phyloP scores from a whole-genome alignment of 2,329 filamentous ascomycete species.

The Pyrenophora graminea region DNA sequence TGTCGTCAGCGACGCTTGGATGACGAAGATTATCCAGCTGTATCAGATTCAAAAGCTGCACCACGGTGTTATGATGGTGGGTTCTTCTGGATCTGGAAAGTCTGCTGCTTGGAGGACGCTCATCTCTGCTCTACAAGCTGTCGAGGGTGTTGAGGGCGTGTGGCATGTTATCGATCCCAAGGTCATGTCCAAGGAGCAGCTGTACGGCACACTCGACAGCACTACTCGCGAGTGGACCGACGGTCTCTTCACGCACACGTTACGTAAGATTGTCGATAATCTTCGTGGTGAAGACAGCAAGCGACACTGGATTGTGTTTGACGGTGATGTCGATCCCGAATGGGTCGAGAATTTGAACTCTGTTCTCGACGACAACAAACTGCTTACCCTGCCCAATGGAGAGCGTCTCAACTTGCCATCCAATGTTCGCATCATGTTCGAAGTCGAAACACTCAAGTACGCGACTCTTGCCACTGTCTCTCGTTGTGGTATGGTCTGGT shows the following conservation, averaged over 20 bases:
- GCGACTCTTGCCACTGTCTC: slow-evolving; percentile 97
- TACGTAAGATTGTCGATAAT: slow-evolving; percentile 98
- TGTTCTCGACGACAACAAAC: slow-evolving; percentile 98
- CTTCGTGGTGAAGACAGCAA: slow-evolving; percentile 95
- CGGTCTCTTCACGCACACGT: slow-evolving; percentile 94
- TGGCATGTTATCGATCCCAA: slow-evolving; percentile 98
- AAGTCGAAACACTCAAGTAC: slow-evolving; percentile 97
- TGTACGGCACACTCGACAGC: slow-evolving; percentile 94
- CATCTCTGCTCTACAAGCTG: slow-evolving; percentile 85
- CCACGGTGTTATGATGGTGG: slow-evolving; percentile 99
- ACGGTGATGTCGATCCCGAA: slow-evolving; percentile 97
- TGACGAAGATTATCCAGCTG: slow-evolving; percentile 94
- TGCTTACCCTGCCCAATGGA: slow-evolving; percentile 94
- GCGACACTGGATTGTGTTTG: slow-evolving; percentile 98
- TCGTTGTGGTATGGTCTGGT: slow-evolving; percentile 99
- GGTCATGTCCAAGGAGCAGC: slow-evolving; percentile 98
- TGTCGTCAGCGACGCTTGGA: slow-evolving; percentile 91
- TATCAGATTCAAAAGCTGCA: slow-evolving; percentile 98
- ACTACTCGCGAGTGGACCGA: slow-evolving; percentile 99
- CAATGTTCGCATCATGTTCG: slow-evolving; percentile 99
- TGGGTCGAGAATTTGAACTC: slow-evolving; percentile 99
- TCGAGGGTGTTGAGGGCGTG: slow-evolving; percentile 90
- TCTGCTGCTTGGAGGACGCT: slow-evolving; percentile 93
- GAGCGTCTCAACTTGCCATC: slow-evolving; percentile 92
- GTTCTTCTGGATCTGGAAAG: slow-evolving; percentile 96